Base-by-base conservation (phyloP, 768 basidiomycete genomes). In the Boletus patriciae region DNA sequence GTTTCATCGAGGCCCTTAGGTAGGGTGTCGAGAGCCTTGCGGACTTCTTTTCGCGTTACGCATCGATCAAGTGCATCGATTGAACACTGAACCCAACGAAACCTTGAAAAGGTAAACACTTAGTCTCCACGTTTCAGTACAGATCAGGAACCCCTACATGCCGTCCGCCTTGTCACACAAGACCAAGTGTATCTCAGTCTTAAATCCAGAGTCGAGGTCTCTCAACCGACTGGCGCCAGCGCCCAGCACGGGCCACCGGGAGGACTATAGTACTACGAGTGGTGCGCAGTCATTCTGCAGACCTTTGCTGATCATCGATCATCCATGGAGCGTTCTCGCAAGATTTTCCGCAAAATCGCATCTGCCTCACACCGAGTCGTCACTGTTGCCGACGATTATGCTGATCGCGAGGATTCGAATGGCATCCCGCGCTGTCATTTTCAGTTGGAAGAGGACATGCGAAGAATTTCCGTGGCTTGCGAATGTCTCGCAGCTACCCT, bases 321-420 rank as follows among this genome's bases (percentile, higher is more conserved):
- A 36, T 23, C 46, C 50, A 60, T 58, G 55, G 47, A 46, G 13
- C 55, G 56, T 23, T 50, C 58, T 11, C 44, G 55, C 23, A 50
- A 46, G 23, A 40, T 57, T 34, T n/a, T 57, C 18, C 9, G 3
- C 23, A 59, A 37, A 10, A 41, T 58, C 6, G 33, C 48, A n/a
- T 50, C 58, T 11, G 49, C 44, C 3, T 50, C 55, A 12, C 13
- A 18, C 2, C 43, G 4, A 31, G 49, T 59, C 2, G 16, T 46
- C 23, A 10, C 16, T 11, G 43, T 16, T 37, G 55, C 58, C 37
- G 46, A 50, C 6, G 9, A 46, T 6, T 46, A 46, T 13, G 44
- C 58, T 15, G 38, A 58, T 23, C 48, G 38, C 16, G 3, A 36
- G n/a, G 55, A 58, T 6, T 31, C 18, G 10, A 21, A 45, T 21